Percentiles rank a stretch among this genome's conserved stretches.
Conservation (phyloP, 495 filamentous ascomycete species). For the Immersiella caudata region DNA sequence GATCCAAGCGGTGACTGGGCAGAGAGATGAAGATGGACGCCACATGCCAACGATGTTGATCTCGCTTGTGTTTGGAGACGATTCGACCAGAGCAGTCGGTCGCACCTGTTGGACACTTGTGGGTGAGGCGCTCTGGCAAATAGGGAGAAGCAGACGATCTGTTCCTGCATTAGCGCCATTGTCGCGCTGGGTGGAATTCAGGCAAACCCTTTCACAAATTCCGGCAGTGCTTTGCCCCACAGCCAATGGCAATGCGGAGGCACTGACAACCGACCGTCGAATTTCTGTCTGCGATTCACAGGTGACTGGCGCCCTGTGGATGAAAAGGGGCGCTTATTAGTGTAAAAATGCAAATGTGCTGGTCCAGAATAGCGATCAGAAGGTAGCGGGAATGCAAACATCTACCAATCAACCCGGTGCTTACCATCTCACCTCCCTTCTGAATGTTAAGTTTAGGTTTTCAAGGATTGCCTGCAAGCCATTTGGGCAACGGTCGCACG, state of each 20-base stretch:
- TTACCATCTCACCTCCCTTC: neutral
- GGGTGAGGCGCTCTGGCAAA: neutral
- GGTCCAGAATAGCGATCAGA: neutral
- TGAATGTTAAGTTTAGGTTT: neutral
- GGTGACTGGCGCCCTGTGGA: neutral
- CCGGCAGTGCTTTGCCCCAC: neutral
- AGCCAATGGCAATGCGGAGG: constrained; percentile 11
- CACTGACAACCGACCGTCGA: neutral
- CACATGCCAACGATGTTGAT: constrained; percentile 15
- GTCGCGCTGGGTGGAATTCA: constrained; percentile 8
- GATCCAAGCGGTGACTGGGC: constrained; percentile 13
- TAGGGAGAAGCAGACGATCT: constrained; percentile 1
- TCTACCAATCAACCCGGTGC: neutral
- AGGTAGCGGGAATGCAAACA: neutral
- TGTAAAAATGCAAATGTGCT: neutral
- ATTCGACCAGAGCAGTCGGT: neutral
- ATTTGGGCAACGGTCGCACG: neutral
- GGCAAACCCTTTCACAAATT: constrained; percentile 9
- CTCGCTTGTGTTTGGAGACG: constrained; percentile 31
- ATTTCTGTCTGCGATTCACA: constrained; percentile 1
- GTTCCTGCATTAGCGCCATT: constrained; percentile 26
- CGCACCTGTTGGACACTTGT: neutral
- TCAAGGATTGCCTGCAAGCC: neutral
- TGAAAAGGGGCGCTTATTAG: constrained; percentile 1
- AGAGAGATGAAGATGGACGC: constrained; percentile 16